phyloP scores from a whole-genome alignment of 2,329 filamentous ascomycete genomes.

The Bipolaris zeicola region DNA sequence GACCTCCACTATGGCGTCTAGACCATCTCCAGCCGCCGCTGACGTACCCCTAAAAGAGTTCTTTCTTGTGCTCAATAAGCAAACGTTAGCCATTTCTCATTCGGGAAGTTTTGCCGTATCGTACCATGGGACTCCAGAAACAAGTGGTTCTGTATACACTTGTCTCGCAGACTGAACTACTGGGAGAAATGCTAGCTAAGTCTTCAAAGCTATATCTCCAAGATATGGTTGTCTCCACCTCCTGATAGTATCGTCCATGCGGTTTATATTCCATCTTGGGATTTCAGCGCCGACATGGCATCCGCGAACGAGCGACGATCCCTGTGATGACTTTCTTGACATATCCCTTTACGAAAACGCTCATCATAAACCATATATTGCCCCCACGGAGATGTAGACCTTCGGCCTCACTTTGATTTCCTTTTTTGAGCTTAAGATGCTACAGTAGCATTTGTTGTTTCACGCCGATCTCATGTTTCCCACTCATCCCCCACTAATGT shows the following conservation, averaged over 20 bases:
- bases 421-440: background rate
- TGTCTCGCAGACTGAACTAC: background rate
- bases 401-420: background rate
- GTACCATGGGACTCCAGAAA: background rate
- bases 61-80: conserved; percentile 4
- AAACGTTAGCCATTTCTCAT: conserved; percentile 7
- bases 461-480: background rate
- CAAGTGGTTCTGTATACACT: background rate
- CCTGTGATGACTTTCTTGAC: background rate
- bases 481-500: background rate
- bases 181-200: background rate
- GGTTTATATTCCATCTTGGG: background rate
- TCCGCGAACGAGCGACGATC: background rate
- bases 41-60: conserved; percentile 15
- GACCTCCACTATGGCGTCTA: conserved; percentile 19
- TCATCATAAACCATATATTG: background rate
- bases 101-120: background rate
- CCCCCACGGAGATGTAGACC: background rate
- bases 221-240: background rate
- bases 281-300: background rate
- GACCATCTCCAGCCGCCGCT: conserved; percentile 20
- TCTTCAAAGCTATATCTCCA: background rate
- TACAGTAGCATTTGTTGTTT: background rate
- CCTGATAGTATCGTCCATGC: background rate
- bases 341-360: background rate